These are phyloP conservation scores for Scedosporium aurantiacum DNA, from an alignment of 2,329 filamentous ascomycete species.

Conservation along the genomic window DNA sequence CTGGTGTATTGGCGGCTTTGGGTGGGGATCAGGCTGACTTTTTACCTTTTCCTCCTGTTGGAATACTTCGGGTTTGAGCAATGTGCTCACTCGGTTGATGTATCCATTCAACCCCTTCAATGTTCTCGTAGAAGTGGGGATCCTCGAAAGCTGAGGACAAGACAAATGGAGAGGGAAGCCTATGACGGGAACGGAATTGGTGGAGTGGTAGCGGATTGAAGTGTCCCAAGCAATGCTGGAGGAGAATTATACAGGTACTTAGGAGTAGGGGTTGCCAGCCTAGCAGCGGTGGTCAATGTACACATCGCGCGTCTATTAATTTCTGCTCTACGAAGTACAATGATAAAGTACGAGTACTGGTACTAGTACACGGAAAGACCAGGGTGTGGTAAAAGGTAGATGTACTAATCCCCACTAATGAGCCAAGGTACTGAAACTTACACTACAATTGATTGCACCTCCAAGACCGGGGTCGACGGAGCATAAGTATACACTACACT, in stretches of 20 bases:
- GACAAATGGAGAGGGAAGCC: not conserved
- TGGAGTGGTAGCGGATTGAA: not conserved
- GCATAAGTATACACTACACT: not conserved
- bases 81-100: not conserved
- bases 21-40: not conserved
- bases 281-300: no score
- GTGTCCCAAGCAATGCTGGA: not conserved
- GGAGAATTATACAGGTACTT: no score
- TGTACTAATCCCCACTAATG: no score
- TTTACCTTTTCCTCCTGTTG: not conserved
- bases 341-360: no score
- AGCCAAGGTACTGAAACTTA: no score
- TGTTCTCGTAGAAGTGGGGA: not conserved
- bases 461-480: not conserved
- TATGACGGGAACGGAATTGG: not conserved
- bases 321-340: no score
- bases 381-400: no score
- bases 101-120: not conserved
- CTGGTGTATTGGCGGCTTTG: not conserved
- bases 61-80: not conserved
- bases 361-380: no score
- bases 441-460: no score
- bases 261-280: no score
- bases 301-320: no score
- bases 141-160: not conserved